These are phyloP conservation scores for Parasitella parasitica DNA, from an alignment of 371 early-diverging fungal genomes.

Conservation along the genomic window DNA sequence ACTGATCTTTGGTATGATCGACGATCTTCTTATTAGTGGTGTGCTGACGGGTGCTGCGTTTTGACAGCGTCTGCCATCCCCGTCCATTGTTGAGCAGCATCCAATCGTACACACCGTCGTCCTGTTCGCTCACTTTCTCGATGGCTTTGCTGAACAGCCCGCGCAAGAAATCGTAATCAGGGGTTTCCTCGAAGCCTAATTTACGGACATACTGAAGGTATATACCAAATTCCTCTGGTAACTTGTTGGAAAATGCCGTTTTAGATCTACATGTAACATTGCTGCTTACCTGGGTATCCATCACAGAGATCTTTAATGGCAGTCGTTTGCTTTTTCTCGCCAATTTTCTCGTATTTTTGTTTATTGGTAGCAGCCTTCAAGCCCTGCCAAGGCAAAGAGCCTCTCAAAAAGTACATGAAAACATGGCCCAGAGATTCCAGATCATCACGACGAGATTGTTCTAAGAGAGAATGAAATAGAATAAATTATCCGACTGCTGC, in stretches of 20 bases:
- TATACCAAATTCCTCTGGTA: conserved; percentile 76
- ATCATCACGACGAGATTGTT: conserved; percentile 97
- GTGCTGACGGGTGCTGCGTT: conserved; percentile 12
- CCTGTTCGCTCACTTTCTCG: conserved; percentile 63
- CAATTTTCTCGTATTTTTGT: conserved; percentile 98
- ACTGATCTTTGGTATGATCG: conserved; percentile 2
- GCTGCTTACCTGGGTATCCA: conserved; percentile 67
- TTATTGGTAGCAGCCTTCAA: conserved; percentile 96
- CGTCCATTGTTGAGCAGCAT: conserved; percentile 56
- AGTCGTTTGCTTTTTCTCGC: conserved; percentile 92
- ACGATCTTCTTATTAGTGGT: conserved; percentile 12
- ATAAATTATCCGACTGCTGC: conserved; percentile 1
- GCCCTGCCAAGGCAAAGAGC: conserved; percentile 97
- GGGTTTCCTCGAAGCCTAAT: conserved; percentile 91
- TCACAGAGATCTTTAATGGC: conserved; percentile 86
- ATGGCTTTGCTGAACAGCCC: conserved; percentile 82
- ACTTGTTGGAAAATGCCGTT: neutral
- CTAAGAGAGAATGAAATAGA: conserved; percentile 47
- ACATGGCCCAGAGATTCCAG: conserved; percentile 97
- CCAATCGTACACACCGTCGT: conserved; percentile 93
- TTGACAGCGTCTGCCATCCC: conserved; percentile 43
- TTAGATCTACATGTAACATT: too few relatives aligned
- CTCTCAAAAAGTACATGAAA: conserved; percentile 96
- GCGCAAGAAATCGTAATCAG: conserved; percentile 87
- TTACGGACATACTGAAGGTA: conserved; percentile 74